A percentile compares a stretch with the other conserved stretches of the same genome.
Conservation (phyloP, 2,329 filamentous ascomycete genomes). For the Aspergillus nomiae region DNA sequence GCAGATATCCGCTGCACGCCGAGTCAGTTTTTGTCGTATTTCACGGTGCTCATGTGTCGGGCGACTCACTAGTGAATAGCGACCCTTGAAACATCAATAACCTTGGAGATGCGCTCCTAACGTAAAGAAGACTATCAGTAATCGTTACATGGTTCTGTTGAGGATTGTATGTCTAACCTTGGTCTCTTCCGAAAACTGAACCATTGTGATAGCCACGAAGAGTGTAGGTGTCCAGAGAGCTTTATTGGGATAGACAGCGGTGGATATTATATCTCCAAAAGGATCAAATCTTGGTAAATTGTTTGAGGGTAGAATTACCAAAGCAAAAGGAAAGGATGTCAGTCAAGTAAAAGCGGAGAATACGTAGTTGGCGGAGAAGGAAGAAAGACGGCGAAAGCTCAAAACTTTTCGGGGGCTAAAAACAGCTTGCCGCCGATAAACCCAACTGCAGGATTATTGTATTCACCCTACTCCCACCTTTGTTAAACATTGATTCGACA, state of each 20-base stretch:
- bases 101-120: conserved; percentile 94
- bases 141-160: background rate
- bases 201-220: conserved; percentile 39
- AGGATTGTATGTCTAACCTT: conserved; percentile 63
- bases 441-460: background rate
- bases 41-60: background rate
- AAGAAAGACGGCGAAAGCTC: conserved; percentile 20
- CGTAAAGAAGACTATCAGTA: conserved; percentile 14
- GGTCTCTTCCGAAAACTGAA: conserved; percentile 88
- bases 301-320: background rate
- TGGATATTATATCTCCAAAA: background rate
- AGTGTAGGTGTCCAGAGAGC: background rate
- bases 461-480: background rate
- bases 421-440: conserved; percentile 22
- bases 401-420: conserved; percentile 35
- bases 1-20: conserved; percentile 79
- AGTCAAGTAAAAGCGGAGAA: conserved; percentile 13
- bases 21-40: conserved; percentile 20
- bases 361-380: conserved; percentile 16
- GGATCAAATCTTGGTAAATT: background rate
- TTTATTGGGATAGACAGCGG: background rate
- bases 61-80: conserved; percentile 87
- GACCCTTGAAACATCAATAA: conserved; percentile 92
- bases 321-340: background rate
- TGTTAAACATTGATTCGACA: background rate